A percentile compares a stretch with the other conserved stretches of the same genome.
These are phyloP conservation scores for Diaporthe sp. DNA, from an alignment of 2,329 filamentous ascomycete genomes.

Conservation along the genomic window DNA sequence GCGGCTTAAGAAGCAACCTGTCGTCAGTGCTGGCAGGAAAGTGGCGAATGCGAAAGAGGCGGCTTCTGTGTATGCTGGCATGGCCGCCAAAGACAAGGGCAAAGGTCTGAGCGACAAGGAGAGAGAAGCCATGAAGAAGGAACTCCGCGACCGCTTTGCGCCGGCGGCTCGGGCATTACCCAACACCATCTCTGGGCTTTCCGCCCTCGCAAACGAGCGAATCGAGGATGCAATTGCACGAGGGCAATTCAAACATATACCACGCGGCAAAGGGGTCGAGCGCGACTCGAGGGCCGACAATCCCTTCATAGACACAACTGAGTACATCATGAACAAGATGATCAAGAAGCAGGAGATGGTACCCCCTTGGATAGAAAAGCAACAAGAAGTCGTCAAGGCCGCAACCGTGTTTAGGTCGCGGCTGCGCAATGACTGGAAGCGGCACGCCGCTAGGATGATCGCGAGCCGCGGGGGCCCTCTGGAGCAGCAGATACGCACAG, in stretches of 20 bases:
- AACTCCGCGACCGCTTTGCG: slow-evolving; percentile 85
- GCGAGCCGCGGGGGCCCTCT: slow-evolving; percentile 81
- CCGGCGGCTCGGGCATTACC: slow-evolving; percentile 80
- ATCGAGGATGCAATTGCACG: slow-evolving; percentile 95
- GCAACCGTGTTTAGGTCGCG: slow-evolving; percentile 78
- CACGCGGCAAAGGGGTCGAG: slow-evolving; percentile 82
- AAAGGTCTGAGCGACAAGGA: slow-evolving; percentile 77
- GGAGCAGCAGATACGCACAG: slow-evolving; percentile 77
- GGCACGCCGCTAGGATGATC: slow-evolving; percentile 84
- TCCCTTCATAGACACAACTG: slow-evolving; percentile 94
- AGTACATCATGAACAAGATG: slow-evolving; percentile 99
- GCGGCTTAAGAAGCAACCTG: slow-evolving; percentile 57
- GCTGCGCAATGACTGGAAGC: slow-evolving; percentile 85
- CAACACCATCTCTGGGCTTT: slow-evolving; percentile 81
- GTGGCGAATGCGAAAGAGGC: slow-evolving; percentile 69
- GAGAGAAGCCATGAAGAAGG: slow-evolving; percentile 75
- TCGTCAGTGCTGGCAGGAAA: slow-evolving; percentile 58
- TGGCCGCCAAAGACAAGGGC: slow-evolving; percentile 62
- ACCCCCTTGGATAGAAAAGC: slow-evolving; percentile 98
- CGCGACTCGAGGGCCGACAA: slow-evolving; percentile 85
- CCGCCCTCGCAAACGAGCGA: slow-evolving; percentile 85
- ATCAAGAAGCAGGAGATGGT: slow-evolving; percentile 96
- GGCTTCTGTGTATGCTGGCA: slow-evolving; percentile 63
- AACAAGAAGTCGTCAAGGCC: slow-evolving; percentile 85
- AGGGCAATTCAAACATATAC: slow-evolving; percentile 89